phyloP scores from a whole-genome alignment of 352 stramenopile genomes.

The Phytophthora chlamydospora region DNA sequence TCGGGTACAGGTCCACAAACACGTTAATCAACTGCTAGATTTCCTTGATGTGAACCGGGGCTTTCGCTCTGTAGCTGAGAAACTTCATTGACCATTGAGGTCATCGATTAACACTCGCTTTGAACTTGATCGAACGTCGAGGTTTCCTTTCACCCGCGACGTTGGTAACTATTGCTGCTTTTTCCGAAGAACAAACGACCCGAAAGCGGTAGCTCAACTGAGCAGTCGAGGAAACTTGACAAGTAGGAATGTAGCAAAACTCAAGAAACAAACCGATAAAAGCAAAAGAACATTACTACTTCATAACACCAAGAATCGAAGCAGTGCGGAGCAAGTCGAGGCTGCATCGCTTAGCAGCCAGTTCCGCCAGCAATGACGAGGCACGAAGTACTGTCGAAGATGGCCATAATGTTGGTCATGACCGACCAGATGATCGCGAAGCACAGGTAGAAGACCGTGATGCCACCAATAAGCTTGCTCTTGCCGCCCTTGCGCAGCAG shows the following conservation, averaged over 20 bases:
- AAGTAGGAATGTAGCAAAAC: not conserved
- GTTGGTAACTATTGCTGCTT: too few species aligned
- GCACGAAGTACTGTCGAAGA: conserved; percentile 46
- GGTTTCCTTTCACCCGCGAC: too few species aligned
- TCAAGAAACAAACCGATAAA: not conserved
- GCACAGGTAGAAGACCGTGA: conserved; percentile 35
- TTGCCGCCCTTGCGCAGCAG: conserved; percentile 35
- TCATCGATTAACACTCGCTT: too few species aligned
- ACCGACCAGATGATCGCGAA: conserved; percentile 43
- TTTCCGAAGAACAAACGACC: too few species aligned
- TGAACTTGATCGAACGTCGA: too few species aligned
- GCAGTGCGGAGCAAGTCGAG: not conserved
- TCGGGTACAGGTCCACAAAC: too few species aligned
- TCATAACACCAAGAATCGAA: not conserved
- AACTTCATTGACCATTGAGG: too few species aligned
- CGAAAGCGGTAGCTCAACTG: too few species aligned
- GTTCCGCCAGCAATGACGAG: conserved; percentile 41
- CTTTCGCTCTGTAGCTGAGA: too few species aligned
- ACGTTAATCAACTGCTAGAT: too few species aligned
- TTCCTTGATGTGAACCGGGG: too few species aligned
- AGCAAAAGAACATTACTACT: not conserved
- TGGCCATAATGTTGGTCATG: conserved; percentile 46
- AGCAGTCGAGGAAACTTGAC: too few species aligned
- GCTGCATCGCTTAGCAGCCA: conserved; percentile 29
- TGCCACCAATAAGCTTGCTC: conserved; percentile 33